These are phyloP conservation scores for Dysphania ambrosioides DNA, from an alignment of 148 eudicot genomes.

Conservation along the genomic window DNA sequence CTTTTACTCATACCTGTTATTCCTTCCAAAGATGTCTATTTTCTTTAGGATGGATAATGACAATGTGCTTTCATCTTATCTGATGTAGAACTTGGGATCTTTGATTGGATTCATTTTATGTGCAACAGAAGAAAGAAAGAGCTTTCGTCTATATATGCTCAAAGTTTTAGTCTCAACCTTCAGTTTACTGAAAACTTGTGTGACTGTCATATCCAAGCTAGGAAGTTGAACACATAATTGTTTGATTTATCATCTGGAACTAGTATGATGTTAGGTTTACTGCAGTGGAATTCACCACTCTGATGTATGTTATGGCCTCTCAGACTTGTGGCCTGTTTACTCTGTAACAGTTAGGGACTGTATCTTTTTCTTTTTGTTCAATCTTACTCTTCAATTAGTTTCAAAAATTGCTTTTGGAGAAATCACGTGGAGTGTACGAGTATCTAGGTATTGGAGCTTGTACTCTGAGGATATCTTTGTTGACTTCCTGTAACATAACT, in stretches of 20 bases:
- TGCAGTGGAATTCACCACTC: neutral
- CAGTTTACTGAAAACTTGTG: neutral
- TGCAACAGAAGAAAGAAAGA: neutral
- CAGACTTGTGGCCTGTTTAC: neutral
- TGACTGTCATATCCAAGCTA: neutral
- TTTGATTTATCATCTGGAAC: neutral
- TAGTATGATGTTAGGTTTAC: neutral
- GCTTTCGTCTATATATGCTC: neutral
- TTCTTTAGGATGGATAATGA: neutral
- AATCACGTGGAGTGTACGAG: neutral
- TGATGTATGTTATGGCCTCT: neutral
- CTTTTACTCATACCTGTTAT: neutral
- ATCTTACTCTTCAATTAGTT: neutral
- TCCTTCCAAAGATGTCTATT: neutral
- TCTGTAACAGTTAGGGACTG: neutral
- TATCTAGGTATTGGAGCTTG: neutral
- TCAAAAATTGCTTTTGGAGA: neutral
- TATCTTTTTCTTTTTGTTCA: neutral
- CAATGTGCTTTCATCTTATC: neutral
- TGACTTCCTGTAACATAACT: neutral
- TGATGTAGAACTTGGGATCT: neutral
- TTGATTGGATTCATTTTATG: neutral
- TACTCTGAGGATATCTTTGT: neutral
- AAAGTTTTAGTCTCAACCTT: neutral
- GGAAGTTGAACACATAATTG: neutral